These are phyloP conservation scores for Porphyrellus cyaneotinctus DNA, from an alignment of 768 basidiomycete genomes.

Conservation along the genomic window DNA sequence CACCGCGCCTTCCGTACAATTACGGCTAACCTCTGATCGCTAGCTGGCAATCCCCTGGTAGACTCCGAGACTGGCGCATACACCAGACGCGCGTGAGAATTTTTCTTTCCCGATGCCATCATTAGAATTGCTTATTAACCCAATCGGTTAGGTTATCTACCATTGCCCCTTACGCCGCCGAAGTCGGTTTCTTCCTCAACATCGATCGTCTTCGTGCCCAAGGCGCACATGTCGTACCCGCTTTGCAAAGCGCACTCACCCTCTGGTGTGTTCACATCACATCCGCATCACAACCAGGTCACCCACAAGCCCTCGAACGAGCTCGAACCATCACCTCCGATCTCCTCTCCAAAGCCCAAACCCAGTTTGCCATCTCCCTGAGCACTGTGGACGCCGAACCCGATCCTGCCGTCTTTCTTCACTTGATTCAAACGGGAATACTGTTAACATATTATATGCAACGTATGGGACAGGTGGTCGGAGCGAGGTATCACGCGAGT, in stretches of 20 bases:
- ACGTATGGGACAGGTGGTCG: conserved; percentile 52
- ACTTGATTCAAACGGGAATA: conserved; percentile 58
- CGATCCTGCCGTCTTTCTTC: conserved; percentile 40
- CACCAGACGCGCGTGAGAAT: conserved; percentile 12
- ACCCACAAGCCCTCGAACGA: conserved; percentile 26
- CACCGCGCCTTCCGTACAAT: not conserved
- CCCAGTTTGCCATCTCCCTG: conserved; percentile 42
- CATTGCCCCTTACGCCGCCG: conserved; percentile 53
- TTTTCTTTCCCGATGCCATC: not conserved
- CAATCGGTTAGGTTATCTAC: conserved; percentile 14
- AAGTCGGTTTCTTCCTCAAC: conserved; percentile 68
- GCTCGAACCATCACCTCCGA: conserved; percentile 8
- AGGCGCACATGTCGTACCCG: conserved; percentile 41
- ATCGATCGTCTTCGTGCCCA: conserved; percentile 42
- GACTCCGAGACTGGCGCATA: conserved; percentile 1
- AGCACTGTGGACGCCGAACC: conserved; percentile 34
- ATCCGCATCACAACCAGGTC: conserved; percentile 28
- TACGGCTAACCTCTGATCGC: not conserved
- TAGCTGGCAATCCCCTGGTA: not conserved
- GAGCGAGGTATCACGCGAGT: conserved; percentile 56
- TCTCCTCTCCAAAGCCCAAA: conserved; percentile 47
- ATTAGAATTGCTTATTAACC: not conserved
- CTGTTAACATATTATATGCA: conserved; percentile 67
- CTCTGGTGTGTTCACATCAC: conserved; percentile 55
- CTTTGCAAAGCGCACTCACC: conserved; percentile 46